Evolutionary conservation across 805 yeast genomes (phyloP), one percentile per base, ranked within the genome.

Genomic region (Vanderwaltozyma yarrowii): DNA sequence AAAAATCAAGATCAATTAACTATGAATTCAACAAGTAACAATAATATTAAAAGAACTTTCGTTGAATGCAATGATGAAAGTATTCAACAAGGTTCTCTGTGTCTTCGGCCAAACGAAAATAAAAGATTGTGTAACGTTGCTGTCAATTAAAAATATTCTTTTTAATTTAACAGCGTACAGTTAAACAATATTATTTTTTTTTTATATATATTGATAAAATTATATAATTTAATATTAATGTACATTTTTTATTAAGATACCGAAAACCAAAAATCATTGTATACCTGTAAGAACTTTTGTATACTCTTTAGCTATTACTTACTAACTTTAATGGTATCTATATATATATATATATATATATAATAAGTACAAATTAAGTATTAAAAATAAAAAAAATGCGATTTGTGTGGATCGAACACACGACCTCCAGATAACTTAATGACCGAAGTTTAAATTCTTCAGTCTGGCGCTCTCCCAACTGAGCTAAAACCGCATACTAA

Each of bases 331-430:
- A n/a, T n/a, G n/a, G n/a, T n/a, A n/a, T n/a, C n/a, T n/a, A n/a
- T n/a, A n/a, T n/a, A n/a, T n/a, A n/a, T n/a, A n/a, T n/a, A n/a
- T n/a, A n/a, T n/a, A n/a, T 30, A 8, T 3, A 17, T 30, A n/a
- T 17, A 7, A n/a, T n/a, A n/a, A n/a, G n/a, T n/a, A n/a, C n/a
- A n/a, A n/a, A n/a, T n/a, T n/a, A n/a, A n/a, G n/a, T n/a, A n/a
- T n/a, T n/a, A n/a, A n/a, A n/a, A n/a, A n/a, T n/a, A 16, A 53
- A 49, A 51, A 32, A 44, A 45, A 49, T 73, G 78, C 78, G 76
- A 70, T 61, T 71, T 73, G 74, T 76, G 84, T 75, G 85, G 84
- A 76, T 78, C 80, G 85, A 79, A 79, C 84, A 75, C 84, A 76
- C 80, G 83, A 78, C 86, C 85, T 79, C 73, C 83, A 78, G 65